Evolutionary conservation across 2,329 filamentous ascomycete species (phyloP), one percentile per base, ranked within the genome.

Genomic region (Cordyceps tenuipes): DNA sequence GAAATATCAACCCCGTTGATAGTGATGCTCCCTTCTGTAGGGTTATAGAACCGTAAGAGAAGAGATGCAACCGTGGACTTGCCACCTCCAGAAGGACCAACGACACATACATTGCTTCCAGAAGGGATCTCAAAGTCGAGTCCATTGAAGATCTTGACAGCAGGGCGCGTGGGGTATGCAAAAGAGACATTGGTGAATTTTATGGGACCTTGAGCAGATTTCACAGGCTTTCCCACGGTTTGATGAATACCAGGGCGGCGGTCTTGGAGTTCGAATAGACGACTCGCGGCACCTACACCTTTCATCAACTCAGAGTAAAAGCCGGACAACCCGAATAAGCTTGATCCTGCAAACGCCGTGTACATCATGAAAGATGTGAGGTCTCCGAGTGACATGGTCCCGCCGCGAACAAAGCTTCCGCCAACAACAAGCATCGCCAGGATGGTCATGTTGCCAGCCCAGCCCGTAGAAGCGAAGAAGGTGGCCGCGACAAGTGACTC

Each of bases 271-370:
- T 99, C 94, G 69, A 99, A 99, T 1, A 99, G 80, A 62, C 94
- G 88, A 68, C 89, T 96, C n/a, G 94, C 94, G 47, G 94, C 94
- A 68, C 95, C 94, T 4, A 96, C 93, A 47, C 95, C 95, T 74
- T 99, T 99, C 94, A 99, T 99, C 63, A 99, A 81, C 71, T 99
- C 94, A 0, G 92, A 96, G 74, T 97, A 99, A 76, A 99, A 99
- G 60, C 90, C 91, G 4, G 91, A 96, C 1, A 99, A 79, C 4
- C 94, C 94, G 66, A 97, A 96, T 64, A 99, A 83, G 73, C 90
- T 96, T 53, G 90, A 94, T 3, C 85, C 85, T 7, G 85, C 84
- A 72, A 86, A 97, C 3, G 90, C 93, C 3, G 92, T 96, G 73
- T 97, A 99, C 93, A 99, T 97, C 77, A 99, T 83, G 75, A 99